These are phyloP conservation scores for Planoprotostelium fungivorum DNA, from an alignment of 78 protist genomes.

Conservation along the genomic window DNA sequence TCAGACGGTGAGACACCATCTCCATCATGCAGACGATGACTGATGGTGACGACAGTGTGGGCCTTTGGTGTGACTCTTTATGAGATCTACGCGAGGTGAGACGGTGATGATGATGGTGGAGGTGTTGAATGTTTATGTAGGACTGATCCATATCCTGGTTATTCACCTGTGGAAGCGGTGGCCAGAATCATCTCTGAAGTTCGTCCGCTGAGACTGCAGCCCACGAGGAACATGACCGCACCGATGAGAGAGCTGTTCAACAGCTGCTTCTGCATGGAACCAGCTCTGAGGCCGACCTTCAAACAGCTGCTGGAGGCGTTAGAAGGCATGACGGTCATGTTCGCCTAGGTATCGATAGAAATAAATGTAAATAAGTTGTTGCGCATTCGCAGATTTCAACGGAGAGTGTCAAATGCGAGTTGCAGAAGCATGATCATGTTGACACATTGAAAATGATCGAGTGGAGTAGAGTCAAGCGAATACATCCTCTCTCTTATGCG, in stretches of 20 bases:
- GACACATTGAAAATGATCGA: too few species aligned
- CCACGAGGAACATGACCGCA: not conserved
- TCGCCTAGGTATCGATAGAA: not conserved
- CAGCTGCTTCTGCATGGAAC: not conserved
- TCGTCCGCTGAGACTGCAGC: not conserved
- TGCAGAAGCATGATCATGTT: too few species aligned
- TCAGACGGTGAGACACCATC: not conserved
- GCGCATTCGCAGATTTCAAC: too few species aligned
- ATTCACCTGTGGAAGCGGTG: not conserved
- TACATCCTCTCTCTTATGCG: too few species aligned
- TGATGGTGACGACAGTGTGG: not conserved
- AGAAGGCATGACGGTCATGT: not conserved
- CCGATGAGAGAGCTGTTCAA: not conserved
- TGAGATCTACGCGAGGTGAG: not conserved
- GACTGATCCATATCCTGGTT: not conserved
- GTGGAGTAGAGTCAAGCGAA: too few species aligned
- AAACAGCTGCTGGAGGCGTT: not conserved
- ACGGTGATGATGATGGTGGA: too few species aligned
- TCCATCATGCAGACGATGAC: not conserved
- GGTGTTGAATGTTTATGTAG: too few species aligned
- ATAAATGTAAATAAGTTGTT: too few species aligned
- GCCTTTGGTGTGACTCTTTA: not conserved
- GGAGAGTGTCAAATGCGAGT: too few species aligned
- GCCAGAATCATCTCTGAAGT: not conserved
- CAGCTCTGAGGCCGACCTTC: not conserved